phyloP scores from a whole-genome alignment of 257 asterid species.

The Ligustrum vulgare region DNA sequence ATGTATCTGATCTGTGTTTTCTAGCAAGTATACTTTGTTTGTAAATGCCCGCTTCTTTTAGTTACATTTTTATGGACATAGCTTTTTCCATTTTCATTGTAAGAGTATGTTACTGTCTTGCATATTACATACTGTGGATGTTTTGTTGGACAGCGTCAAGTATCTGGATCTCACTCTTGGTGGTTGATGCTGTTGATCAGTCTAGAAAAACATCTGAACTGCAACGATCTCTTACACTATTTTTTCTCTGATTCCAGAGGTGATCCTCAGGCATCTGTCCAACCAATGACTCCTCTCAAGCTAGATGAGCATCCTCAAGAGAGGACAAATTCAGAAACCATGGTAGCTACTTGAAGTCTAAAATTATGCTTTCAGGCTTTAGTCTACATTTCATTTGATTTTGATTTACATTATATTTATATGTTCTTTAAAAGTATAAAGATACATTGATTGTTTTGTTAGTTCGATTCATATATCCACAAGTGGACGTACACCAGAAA shows the following conservation, averaged over 20 bases:
- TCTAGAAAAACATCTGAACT: constrained; percentile 14
- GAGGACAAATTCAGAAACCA: constrained; percentile 36
- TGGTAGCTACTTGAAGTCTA: constrained; percentile 45
- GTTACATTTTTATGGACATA: background rate
- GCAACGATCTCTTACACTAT: constrained; percentile 16
- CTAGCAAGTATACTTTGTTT: background rate
- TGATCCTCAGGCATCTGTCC: constrained; percentile 68
- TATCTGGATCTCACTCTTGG: constrained; percentile 3
- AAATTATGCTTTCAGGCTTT: constrained; percentile 17
- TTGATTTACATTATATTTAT: background rate
- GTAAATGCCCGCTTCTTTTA: background rate
- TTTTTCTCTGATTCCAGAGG: constrained; percentile 49
- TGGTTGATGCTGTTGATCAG: constrained; percentile 22
- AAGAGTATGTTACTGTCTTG: background rate
- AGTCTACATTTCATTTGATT: constrained; percentile 4
- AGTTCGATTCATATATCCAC: background rate
- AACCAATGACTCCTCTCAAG: constrained; percentile 53
- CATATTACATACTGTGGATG: background rate
- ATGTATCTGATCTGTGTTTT: background rate
- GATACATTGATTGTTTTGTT: background rate
- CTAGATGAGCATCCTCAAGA: constrained; percentile 57
- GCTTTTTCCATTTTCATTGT: background rate
- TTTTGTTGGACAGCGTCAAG: constrained; percentile 5
- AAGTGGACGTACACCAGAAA: background rate
- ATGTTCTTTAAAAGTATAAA: background rate